Base-by-base conservation (phyloP, 2,329 filamentous ascomycete genomes). In the Fusarium sp. region DNA sequence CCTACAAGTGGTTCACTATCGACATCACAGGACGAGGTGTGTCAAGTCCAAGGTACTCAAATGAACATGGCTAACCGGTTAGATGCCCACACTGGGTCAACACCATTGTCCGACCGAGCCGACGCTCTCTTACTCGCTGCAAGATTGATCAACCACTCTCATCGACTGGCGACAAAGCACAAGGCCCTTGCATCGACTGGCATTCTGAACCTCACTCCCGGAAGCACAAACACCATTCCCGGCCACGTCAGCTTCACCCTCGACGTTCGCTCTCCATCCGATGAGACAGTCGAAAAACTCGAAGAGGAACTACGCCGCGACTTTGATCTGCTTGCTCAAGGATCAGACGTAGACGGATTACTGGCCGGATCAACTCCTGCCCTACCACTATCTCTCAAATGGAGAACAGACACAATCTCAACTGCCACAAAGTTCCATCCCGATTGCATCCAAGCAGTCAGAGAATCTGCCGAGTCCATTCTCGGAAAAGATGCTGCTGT, bases 151-250 rank as follows among this genome's bases (percentile, higher is more conserved):
- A 77, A 71, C 1, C 77, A 76, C 1, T 70, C 74, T 0, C 78
- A 81, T 39, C 52, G 42, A 4, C 52, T 79, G 4, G 79, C 78
- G 4, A 72, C 76, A 1, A 58, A 73, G 16, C 57, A 69, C 33
- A 66, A 65, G 2, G 80, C 75, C 2, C 70, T 82, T 1, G 64
- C 77, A 2, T 80, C 80, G 0, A 79, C 79, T 1, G 80, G 80
- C 0, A 78, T 79, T 10, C 49, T 81, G 15, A 61, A 44, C 2
- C 64, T 63, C 21, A 70, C 69, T 31, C 92, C 89, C 1, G 90
- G 91, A 8, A 90, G 86, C 51, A 90, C 91, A 19, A 93, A 93
- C 78, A 93, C 91, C 0, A 89, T 93, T 1, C 90, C 91, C 0
- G 89, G 90, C 1, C 82, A 83, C 18, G 91, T 92, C 16, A 86